A percentile compares a stretch with the other conserved stretches of the same genome.
Conservation (phyloP, 2,329 filamentous ascomycete species). For the Penicillium digitatum region DNA sequence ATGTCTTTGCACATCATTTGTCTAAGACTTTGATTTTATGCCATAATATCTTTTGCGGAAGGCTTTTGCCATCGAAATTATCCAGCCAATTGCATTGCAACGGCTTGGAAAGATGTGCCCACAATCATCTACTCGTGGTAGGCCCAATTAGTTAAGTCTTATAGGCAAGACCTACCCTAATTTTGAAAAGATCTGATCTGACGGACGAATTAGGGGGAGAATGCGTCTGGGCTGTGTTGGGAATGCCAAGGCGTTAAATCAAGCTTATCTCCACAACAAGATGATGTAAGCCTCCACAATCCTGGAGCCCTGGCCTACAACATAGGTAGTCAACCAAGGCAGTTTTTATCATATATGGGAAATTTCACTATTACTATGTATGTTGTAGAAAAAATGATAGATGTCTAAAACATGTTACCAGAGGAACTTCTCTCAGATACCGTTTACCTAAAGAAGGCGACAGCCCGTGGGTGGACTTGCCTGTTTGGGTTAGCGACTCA, state of each 20-base stretch:
- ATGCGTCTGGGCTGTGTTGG: not conserved
- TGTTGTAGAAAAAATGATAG: not conserved
- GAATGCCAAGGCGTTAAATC: slow-evolving; percentile 6
- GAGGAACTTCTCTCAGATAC: not conserved
- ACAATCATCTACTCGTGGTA: not conserved
- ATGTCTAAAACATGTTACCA: not conserved
- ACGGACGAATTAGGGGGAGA: not conserved
- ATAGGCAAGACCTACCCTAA: slow-evolving; percentile 1
- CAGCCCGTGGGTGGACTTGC: slow-evolving; percentile 18
- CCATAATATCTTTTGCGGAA: slow-evolving; percentile 21
- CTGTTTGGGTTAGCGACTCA: slow-evolving; percentile 11
- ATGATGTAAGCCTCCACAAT: slow-evolving; percentile 2
- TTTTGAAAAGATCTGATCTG: not conserved
- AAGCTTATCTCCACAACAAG: slow-evolving; percentile 17
- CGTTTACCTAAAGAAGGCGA: not conserved
- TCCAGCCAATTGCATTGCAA: slow-evolving; percentile 13
- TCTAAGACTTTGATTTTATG: slow-evolving; percentile 1
- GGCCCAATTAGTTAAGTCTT: slow-evolving; percentile 2
- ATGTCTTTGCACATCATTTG: not conserved
- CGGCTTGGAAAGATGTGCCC: not conserved
- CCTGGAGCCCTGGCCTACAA: too few species aligned
- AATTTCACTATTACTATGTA: too few species aligned
- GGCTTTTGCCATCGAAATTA: slow-evolving; percentile 1
- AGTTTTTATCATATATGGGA: not conserved
- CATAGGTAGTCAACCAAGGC: not conserved